Percentiles rank a stretch among this genome's conserved stretches.
phyloP scores from a whole-genome alignment of 1,284 basidiomycete species.

The Heimioporus retisporus region DNA sequence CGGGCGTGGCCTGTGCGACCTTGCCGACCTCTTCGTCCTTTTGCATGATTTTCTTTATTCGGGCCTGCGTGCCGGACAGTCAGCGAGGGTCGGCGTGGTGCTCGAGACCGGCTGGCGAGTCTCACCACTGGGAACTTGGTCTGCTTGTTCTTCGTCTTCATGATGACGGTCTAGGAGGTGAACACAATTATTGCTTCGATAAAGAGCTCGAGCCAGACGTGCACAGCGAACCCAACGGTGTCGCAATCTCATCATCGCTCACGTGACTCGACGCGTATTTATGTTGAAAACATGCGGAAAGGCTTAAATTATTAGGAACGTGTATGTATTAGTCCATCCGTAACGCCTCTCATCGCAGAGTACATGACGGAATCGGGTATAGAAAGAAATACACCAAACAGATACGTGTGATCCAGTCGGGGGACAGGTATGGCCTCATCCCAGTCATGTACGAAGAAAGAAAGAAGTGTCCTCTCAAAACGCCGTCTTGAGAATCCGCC shows the following conservation, averaged over 20 bases:
- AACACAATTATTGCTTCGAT: no score
- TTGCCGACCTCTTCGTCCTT: conserved; percentile 99
- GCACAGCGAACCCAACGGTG: conserved; percentile 8
- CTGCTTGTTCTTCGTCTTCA: conserved; percentile 90
- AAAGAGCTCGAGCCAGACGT: conserved; percentile 12
- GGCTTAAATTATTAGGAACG: no score
- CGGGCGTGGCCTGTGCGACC: conserved; percentile 96
- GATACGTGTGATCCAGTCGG: no score
- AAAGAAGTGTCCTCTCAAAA: no score
- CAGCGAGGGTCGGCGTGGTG: conserved; percentile 9
- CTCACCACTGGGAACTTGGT: conserved; percentile 86
- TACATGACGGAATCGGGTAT: not conserved
- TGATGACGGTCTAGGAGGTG: conserved; percentile 49
- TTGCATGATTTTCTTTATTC: conserved; percentile 99
- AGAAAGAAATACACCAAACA: not conserved
- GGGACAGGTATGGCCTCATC: no score
- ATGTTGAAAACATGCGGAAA: no score
- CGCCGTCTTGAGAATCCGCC: no score
- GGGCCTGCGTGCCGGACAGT: conserved; percentile 65
- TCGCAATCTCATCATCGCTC: conserved; percentile 36
- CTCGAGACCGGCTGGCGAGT: conserved; percentile 24
- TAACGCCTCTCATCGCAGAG: not conserved
- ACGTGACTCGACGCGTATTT: conserved; percentile 25
- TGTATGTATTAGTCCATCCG: not conserved
- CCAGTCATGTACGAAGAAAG: no score